Conservation (phyloP, 805 yeast species). For the Barnettozyma vustinii region DNA sequence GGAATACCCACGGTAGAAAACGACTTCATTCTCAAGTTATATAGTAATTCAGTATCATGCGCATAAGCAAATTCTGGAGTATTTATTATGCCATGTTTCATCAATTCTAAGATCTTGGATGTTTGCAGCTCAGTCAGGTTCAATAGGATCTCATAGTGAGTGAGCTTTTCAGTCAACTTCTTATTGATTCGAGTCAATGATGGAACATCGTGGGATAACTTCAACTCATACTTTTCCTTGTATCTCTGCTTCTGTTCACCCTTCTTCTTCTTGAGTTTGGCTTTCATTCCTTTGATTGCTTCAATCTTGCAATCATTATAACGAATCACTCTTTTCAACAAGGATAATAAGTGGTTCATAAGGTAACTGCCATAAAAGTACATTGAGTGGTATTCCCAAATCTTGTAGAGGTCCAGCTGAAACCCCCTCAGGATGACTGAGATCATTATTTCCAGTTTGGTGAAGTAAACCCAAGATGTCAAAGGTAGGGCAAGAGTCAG, state of each 20-base stretch:
- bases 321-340: conserved; percentile 30
- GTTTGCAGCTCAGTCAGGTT: conserved; percentile 30
- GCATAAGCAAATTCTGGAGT: conserved; percentile 25
- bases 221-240: conserved; percentile 29
- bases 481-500: conserved; percentile 50
- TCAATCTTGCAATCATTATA: conserved; percentile 31
- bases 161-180: conserved; percentile 23
- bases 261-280: conserved; percentile 44
- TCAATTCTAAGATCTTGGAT: conserved; percentile 27
- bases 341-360: conserved; percentile 40
- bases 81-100: conserved; percentile 22
- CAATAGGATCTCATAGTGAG: conserved; percentile 23
- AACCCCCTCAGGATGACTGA: conserved; percentile 70
- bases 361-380: conserved; percentile 64
- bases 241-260: conserved; percentile 43
- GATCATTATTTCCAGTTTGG: conserved; percentile 66
- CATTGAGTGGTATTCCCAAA: conserved; percentile 61
- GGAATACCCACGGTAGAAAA: conserved; percentile 81
- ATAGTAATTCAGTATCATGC: conserved; percentile 30
- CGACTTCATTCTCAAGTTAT: conserved; percentile 66
- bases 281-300: conserved; percentile 29
- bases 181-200: conserved; percentile 25
- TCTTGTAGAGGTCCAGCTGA: conserved; percentile 66
- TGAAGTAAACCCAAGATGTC: conserved; percentile 61
- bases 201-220: conserved; percentile 33